These are phyloP conservation scores for Penicillium silybi DNA, from an alignment of 495 filamentous ascomycete genomes.

Conservation along the genomic window DNA sequence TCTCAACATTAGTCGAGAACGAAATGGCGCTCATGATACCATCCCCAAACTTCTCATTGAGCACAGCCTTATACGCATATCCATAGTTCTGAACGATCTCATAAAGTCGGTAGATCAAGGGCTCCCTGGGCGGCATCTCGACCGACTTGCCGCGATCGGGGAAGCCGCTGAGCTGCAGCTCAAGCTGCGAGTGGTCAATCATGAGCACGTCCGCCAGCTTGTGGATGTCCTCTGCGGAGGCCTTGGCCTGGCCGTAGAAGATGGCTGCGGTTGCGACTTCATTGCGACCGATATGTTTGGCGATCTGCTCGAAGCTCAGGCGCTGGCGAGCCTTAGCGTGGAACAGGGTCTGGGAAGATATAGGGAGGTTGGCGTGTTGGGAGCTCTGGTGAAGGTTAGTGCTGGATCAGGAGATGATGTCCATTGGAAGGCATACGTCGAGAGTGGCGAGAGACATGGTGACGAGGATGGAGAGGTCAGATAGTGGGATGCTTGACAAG, in stretches of 20 bases:
- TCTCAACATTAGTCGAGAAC: conserved; percentile 91
- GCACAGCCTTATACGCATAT: conserved; percentile 90
- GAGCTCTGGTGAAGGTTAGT: conserved; percentile 23
- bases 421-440: conserved; percentile 24
- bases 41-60: conserved; percentile 99
- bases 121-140: conserved; percentile 93
- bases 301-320: conserved; percentile 81
- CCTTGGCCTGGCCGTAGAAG: conserved; percentile 90
- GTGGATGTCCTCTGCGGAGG: conserved; percentile 71
- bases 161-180: conserved; percentile 62
- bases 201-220: conserved; percentile 66
- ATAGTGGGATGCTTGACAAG: not conserved
- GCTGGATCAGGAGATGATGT: not conserved
- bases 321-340: conserved; percentile 70
- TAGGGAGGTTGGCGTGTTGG: conserved; percentile 56
- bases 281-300: conserved; percentile 67
- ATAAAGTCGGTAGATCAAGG: conserved; percentile 88
- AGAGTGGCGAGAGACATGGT: conserved; percentile 42
- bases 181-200: conserved; percentile 54
- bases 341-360: conserved; percentile 74
- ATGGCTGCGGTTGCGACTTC: conserved; percentile 90
- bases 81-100: conserved; percentile 99
- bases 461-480: not conserved
- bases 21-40: conserved; percentile 98
- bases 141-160: conserved; percentile 80